Evolutionary conservation across 2,329 filamentous ascomycete genomes (phyloP), one percentile per base, ranked within the genome.

Genomic region (Cryphonectria parasitica): DNA sequence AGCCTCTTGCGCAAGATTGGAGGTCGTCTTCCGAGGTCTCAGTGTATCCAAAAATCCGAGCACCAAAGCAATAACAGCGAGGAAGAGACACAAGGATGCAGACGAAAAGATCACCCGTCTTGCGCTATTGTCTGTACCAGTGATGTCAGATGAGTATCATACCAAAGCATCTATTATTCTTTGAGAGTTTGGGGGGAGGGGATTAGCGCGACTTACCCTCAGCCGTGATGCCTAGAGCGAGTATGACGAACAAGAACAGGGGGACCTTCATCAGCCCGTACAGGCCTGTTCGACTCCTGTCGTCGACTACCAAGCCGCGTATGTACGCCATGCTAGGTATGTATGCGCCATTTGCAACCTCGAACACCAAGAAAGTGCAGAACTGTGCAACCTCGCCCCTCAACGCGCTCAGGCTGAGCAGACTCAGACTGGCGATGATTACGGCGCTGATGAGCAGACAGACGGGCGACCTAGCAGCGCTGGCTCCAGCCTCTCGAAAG

Each of bases 331-430:
- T 78, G 64, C 76, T 78, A 6, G 78, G 78, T 22, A 79, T 74
- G 49, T 79, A 80, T 4, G 79, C 58, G 49, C 79, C 79, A 43
- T 80, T 80, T 56, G 78, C 79, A 28, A 76, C 75, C 73, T 80
- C 78, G 17, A 79, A 73, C 1, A 77, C 41, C n/a, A 80, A 58
- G 66, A 80, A 80, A 0, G 74, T 72, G 36, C 67, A 31, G 63
- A 77, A 79, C 11, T 77, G 71, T 10, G 72, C 67, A 17, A 71
- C 19, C 68, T 80, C 78, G 60, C 67, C 60, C 22, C 65, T 67
- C 5, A 73, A 69, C 7, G 76, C 58, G 7, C 75, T 74, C 8
- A 76, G 71, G 15, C 73, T 34, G 3, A 75, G 36, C 36, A 79
- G 76, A 61, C 76, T 76, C 3, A 72, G 34, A 1, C 75, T 75